Evolutionary conservation across 2,329 filamentous ascomycete species (phyloP).

Genomic region (Chrysosporium keratinophilum): DNA sequence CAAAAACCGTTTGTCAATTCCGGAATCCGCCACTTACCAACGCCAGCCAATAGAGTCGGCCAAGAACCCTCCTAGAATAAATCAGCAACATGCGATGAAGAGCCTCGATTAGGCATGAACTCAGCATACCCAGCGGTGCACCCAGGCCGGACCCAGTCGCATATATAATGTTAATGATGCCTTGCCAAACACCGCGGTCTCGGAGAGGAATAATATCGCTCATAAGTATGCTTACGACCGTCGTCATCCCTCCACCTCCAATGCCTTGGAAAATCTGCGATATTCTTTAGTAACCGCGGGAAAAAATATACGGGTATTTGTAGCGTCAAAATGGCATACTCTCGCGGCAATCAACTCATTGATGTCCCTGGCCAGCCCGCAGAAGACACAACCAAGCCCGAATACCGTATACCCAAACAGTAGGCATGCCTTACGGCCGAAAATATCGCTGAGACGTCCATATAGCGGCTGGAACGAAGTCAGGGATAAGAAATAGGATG

Average conservation of each 20-base stretch:
- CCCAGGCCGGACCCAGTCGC: conserved; percentile 58
- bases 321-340: conserved; percentile 30
- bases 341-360: conserved; percentile 56
- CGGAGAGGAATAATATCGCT: conserved; percentile 61
- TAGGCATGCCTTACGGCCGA: conserved; percentile 56
- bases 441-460: conserved; percentile 60
- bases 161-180: conserved; percentile 61
- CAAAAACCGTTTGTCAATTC: background rate
- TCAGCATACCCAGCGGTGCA: conserved; percentile 49
- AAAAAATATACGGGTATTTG: background rate
- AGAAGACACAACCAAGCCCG: conserved; percentile 51
- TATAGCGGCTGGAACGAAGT: conserved; percentile 67
- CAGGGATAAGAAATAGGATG: conserved; percentile 59
- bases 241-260: conserved; percentile 62
- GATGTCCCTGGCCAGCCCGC: conserved; percentile 55
- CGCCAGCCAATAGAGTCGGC: conserved; percentile 66
- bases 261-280: conserved; percentile 48
- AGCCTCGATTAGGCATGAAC: background rate
- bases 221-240: conserved; percentile 58
- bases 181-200: conserved; percentile 64
- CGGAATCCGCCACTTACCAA: conserved; percentile 42
- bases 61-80: conserved; percentile 46
- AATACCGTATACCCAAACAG: conserved; percentile 56
- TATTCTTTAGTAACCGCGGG: conserved; percentile 24
- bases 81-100: conserved; percentile 13